Conservation (phyloP, 495 filamentous ascomycete species). For the Alectoria sarmentosa region DNA sequence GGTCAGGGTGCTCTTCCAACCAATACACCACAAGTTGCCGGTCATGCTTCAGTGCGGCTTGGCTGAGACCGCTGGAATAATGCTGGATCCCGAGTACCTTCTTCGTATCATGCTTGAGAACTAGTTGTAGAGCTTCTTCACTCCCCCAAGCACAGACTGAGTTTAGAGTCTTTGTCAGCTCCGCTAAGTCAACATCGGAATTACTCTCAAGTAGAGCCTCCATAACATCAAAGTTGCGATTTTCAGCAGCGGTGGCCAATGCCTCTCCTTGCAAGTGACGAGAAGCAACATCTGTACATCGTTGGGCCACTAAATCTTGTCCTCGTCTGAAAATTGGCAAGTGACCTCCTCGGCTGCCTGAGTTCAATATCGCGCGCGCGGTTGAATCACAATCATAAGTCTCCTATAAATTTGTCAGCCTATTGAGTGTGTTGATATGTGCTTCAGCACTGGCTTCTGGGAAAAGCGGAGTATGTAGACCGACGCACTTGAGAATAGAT, state of each 20-base stretch:
- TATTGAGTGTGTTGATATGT: neutral
- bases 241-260: neutral
- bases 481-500: neutral
- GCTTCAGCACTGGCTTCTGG: neutral
- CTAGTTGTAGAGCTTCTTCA: neutral
- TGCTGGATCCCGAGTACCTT: neutral
- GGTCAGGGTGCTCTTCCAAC: neutral
- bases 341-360: neutral
- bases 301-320: neutral
- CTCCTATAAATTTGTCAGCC: neutral
- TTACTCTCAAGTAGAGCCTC: neutral
- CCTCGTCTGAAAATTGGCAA: neutral
- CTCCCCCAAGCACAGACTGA: neutral
- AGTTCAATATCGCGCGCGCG: neutral
- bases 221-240: neutral
- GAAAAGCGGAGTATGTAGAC: neutral
- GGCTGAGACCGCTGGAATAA: neutral
- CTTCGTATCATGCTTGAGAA: neutral
- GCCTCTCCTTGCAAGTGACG: neutral
- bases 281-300: neutral
- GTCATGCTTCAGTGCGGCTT: neutral
- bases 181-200: neutral
- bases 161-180: neutral
- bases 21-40: neutral
- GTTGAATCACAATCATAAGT: neutral